Conservation (phyloP, 495 filamentous ascomycete species). For the Penicillium arizonense region DNA sequence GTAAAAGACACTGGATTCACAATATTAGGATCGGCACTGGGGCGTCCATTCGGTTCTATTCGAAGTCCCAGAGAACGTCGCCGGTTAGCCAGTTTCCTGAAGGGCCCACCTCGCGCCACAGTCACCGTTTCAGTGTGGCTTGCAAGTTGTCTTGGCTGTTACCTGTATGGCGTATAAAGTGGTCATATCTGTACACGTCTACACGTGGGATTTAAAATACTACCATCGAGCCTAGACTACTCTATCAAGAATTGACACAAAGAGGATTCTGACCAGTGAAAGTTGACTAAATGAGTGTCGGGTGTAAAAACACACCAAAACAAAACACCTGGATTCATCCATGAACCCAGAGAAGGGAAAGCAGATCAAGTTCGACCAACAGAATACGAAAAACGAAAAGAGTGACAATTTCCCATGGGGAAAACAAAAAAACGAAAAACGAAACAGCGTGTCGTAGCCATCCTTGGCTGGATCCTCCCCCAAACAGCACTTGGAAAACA, state of each 20-base stretch:
- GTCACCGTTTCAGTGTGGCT: neutral
- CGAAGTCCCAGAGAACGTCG: no score
- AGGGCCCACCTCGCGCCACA: no score
- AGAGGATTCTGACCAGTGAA: neutral
- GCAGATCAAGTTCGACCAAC: neutral
- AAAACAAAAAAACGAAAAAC: neutral
- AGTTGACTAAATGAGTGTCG: neutral
- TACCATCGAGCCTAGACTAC: no score
- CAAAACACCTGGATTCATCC: neutral
- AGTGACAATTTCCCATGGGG: neutral
- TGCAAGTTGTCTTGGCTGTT: neutral
- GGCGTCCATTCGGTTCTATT: neutral
- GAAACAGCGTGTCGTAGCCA: slow-evolving; percentile 6
- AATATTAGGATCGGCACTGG: neutral
- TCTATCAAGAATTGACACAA: neutral
- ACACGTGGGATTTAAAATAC: no score
- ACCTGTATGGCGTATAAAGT: no score
- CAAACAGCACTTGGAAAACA: slow-evolving; percentile 17
- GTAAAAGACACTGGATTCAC: neutral
- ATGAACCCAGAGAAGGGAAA: no score
- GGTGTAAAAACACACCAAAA: neutral
- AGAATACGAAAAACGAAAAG: neutral
- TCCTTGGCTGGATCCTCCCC: slow-evolving; percentile 10
- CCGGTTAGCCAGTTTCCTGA: no score
- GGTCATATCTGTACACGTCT: no score